Evolutionary conservation across 73 alveolate species (phyloP), one percentile per base, ranked within the genome.

Genomic region (Paramecium pentaurelia): DNA sequence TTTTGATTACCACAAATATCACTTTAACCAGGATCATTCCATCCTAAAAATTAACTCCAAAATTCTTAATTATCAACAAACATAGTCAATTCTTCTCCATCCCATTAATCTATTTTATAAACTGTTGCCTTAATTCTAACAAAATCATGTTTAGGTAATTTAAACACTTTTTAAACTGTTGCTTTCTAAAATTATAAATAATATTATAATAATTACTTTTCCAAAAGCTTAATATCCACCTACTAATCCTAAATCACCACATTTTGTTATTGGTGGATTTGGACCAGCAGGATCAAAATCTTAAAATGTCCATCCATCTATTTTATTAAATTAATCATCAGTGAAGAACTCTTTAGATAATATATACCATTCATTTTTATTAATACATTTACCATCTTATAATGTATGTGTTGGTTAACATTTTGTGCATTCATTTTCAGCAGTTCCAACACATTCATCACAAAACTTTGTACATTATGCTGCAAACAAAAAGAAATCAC

Each of bases 21-120:
- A 45, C 77, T 27, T 49, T 80, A 45, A 9, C 71, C 73, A 2
- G 91, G 91, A 80, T 80, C 91, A 80, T 80, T 80, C 91, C 91
- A 80, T 25, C 91, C 91, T 16, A 80, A 49, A 47, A 42, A 45
- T 6, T 80, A 40, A 42, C 58, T 42, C 71, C 71, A 80, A 45
- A 80, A 32, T 32, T 32, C 73, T n/a, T 80, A 44, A 8, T 80
- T 49, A 80, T 80, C 91, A 42, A 49, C 91, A 32, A 42, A 45
- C 47, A 80, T 44, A 5, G 73, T 80, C 18, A 40, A 80, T 45
- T 80, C 91, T 47, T 80, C 91, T 27, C 91, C 91, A 80, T 80
- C 91, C 91, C 91, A 80, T 32, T 32, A 16, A 49, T 80, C 91
- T 18, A 80, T 44, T 80, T 80, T 80, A 80, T 44, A 80, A 0